A percentile compares a stretch with the other conserved stretches of the same genome.
phyloP scores from a whole-genome alignment of 305 asterid genomes.

The Striga hermonthica region DNA sequence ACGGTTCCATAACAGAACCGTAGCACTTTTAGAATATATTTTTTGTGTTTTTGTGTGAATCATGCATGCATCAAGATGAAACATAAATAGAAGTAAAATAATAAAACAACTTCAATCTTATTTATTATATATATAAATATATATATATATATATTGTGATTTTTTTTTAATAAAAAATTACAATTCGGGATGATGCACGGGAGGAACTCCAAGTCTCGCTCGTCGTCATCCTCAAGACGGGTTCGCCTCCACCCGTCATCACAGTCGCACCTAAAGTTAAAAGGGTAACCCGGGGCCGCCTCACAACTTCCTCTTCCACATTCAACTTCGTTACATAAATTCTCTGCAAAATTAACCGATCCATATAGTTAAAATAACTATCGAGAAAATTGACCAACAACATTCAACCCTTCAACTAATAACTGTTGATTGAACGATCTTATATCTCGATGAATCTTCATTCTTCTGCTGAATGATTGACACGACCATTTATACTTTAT shows the following conservation, averaged over 20 bases:
- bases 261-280: constrained; percentile 63
- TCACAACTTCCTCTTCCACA: constrained; percentile 79
- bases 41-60: too few relatives aligned
- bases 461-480: too few relatives aligned
- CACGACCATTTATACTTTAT: too few relatives aligned
- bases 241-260: constrained; percentile 67
- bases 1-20: too few relatives aligned
- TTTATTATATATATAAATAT: too few relatives aligned
- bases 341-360: constrained; percentile 31
- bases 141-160: too few relatives aligned
- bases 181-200: constrained; percentile 35
- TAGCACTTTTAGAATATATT: too few relatives aligned
- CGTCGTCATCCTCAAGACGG: constrained; percentile 38
- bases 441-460: too few relatives aligned
- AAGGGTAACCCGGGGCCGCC: constrained; percentile 40
- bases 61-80: background rate
- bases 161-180: constrained; percentile 23
- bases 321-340: constrained; percentile 51
- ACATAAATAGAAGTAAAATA: background rate
- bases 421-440: too few relatives aligned
- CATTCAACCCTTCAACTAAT: too few relatives aligned
- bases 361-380: background rate
- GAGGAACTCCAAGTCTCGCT: constrained; percentile 43
- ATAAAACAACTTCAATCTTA: too few relatives aligned
- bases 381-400: background rate